Evolutionary conservation across 208 protist species (phyloP).

Genomic region (Wallacemonas sp.): DNA sequence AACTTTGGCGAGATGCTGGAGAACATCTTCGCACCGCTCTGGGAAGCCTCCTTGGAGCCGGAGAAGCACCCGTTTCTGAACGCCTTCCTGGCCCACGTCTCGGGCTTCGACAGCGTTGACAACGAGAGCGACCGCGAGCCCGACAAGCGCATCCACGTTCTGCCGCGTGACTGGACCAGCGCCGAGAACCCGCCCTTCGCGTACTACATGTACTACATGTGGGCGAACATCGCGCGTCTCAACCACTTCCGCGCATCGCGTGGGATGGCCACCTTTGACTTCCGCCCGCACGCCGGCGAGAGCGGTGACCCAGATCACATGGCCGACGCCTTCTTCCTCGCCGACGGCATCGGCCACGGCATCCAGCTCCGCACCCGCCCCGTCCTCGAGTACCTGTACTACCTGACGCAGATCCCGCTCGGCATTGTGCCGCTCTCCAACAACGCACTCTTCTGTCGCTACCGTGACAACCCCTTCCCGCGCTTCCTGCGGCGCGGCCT

Average conservation of each 20-base stretch:
- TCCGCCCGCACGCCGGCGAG: slow-evolving; percentile 97
- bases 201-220: slow-evolving; percentile 97
- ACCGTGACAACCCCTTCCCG: slow-evolving; percentile 95
- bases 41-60: slow-evolving; percentile 95
- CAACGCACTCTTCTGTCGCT: slow-evolving; percentile 98
- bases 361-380: slow-evolving; percentile 93
- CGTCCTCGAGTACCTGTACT: slow-evolving; percentile 98
- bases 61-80: slow-evolving; percentile 90
- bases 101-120: slow-evolving; percentile 96
- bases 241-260: slow-evolving; percentile 92
- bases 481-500: slow-evolving; percentile 94
- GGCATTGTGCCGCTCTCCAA: slow-evolving; percentile 98
- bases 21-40: slow-evolving; percentile 98
- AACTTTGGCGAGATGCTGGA: slow-evolving; percentile 95
- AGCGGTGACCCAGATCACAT: slow-evolving; percentile 88
- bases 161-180: slow-evolving; percentile 49
- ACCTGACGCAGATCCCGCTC: slow-evolving; percentile 97
- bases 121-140: slow-evolving; percentile 94
- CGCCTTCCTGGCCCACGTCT: slow-evolving; percentile 93
- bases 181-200: slow-evolving; percentile 89
- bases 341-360: slow-evolving; percentile 95
- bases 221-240: slow-evolving; percentile 96
- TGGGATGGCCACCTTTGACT: slow-evolving; percentile 92
- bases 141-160: slow-evolving; percentile 36
- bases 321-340: slow-evolving; percentile 86